phyloP scores from a whole-genome alignment of 2,329 filamentous ascomycete species.

The Epichloe sibirici region DNA sequence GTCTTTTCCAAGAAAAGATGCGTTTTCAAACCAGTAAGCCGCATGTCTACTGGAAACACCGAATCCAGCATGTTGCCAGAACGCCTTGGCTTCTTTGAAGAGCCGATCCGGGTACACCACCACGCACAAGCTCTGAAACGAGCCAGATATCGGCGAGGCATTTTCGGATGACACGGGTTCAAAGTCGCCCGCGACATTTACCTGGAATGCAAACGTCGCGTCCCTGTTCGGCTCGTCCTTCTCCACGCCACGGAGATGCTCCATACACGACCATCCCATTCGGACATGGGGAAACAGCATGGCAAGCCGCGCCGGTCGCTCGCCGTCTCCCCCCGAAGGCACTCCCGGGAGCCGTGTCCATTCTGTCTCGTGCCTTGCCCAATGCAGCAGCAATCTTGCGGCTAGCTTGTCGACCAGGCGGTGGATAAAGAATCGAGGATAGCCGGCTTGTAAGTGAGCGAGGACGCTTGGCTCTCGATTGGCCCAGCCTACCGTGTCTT shows the following conservation, averaged over 20 bases:
- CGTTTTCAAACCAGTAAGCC: conserved; percentile 13
- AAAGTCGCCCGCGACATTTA: not conserved
- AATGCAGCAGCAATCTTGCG: conserved; percentile 10
- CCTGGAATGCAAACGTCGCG: not conserved
- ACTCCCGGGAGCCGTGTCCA: not conserved
- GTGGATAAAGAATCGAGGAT: conserved; percentile 18
- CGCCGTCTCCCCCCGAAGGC: not conserved
- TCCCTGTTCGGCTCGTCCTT: not conserved
- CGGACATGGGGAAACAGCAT: conserved; percentile 9
- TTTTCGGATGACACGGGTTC: not conserved
- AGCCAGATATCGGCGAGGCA: not conserved
- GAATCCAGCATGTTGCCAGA: conserved; percentile 19
- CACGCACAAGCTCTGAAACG: conserved; percentile 7
- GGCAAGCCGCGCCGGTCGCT: not conserved
- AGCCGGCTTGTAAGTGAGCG: conserved; percentile 13
- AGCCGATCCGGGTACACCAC: conserved; percentile 9
- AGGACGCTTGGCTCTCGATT: conserved; percentile 11
- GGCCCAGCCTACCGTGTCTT: conserved; percentile 15
- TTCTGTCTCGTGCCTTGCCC: conserved; percentile 1
- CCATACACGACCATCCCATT: conserved; percentile 4
- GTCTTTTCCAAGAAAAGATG: conserved; percentile 8
- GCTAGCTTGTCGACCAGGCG: conserved; percentile 12
- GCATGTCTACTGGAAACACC: conserved; percentile 19
- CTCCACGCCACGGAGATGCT: conserved; percentile 9
- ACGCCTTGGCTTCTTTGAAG: conserved; percentile 13